phyloP scores from a whole-genome alignment of 2,329 filamentous ascomycete species.

The Xylariaceae sp. region DNA sequence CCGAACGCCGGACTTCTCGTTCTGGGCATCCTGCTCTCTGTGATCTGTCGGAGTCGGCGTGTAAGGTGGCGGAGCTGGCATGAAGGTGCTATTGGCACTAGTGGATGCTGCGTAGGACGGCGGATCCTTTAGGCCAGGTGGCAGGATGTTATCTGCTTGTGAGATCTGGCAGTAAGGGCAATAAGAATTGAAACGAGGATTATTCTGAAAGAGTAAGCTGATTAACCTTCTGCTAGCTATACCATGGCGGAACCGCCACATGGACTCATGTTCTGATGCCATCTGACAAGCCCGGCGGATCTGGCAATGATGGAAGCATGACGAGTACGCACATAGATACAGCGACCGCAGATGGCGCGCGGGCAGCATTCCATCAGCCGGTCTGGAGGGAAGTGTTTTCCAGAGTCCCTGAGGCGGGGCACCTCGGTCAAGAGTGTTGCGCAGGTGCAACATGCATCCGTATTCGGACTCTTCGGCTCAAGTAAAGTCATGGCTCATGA shows the following conservation, averaged over 20 bases:
- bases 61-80: slow-evolving; percentile 37
- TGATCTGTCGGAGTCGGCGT: slow-evolving; percentile 26
- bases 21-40: slow-evolving; percentile 6
- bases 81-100: slow-evolving; percentile 28
- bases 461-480: slow-evolving; percentile 13
- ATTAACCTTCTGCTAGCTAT: slow-evolving; percentile 13
- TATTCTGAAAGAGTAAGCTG: slow-evolving; percentile 41
- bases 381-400: slow-evolving; percentile 57
- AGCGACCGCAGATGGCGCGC: slow-evolving; percentile 65
- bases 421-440: slow-evolving; percentile 54
- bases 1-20: slow-evolving; percentile 30
- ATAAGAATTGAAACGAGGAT: slow-evolving; percentile 60
- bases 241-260: neutral
- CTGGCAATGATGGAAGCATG: neutral
- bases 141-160: slow-evolving; percentile 44
- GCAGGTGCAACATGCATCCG: slow-evolving; percentile 64
- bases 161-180: slow-evolving; percentile 76
- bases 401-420: slow-evolving; percentile 47
- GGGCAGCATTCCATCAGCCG: slow-evolving; percentile 63
- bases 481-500: slow-evolving; percentile 21
- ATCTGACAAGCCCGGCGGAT: neutral
- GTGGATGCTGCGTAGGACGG: slow-evolving; percentile 54
- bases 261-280: neutral
- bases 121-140: slow-evolving; percentile 63
- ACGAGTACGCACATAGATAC: slow-evolving; percentile 51